Base-by-base conservation (phyloP, 768 basidiomycete genomes). In the Tulasnella calospora region DNA sequence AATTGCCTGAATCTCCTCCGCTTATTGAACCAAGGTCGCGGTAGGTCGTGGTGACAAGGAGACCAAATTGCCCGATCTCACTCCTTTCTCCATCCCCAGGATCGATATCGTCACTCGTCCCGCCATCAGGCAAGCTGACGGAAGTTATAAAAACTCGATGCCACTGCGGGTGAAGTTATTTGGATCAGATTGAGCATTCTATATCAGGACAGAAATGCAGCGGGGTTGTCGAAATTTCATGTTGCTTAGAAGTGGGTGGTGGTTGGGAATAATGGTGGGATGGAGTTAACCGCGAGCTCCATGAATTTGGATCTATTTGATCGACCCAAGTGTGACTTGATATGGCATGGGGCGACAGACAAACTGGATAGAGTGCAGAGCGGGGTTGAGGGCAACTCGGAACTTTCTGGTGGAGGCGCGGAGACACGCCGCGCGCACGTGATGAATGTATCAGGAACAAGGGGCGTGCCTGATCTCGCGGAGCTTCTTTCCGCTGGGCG, bases 1-100 rank as follows among this genome's bases (percentile, higher is more conserved):
- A 88, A 71, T 85, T 90, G 15, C 88, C 88, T 0, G 89, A 89
- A 6, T 86, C 88, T 0, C 83, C 82, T 0, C 82, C 82, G 10
- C 86, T 89, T 27, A 83, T 90, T 38, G 80, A 76, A 30, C n/a
- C 3, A 36, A 75, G 35, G 33, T 51, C 57, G n/a, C 17, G 6
- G 79, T 79, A 55, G 12, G n/a, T 57, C 27, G 30, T 23, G 35
- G 13, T 36, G 23, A 46, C 35, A 23, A 1, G 10, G 21, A 35
- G 61, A 19, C 61, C 15, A 12, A 6, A 17, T 30, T n/a, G 1
- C 55, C 12, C 3, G 27, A 67, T 27, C 57, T 33, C 19, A 51
- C 9, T n/a, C 9, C 38, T n/a, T 30, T 55, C 27, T 44, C 9
- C 55, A 36, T 61, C 6, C 8, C 12, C 38, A 75, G 74, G 23